These are phyloP conservation scores for Botrytis galanthina DNA, from an alignment of 2,329 filamentous ascomycete species.

Conservation along the genomic window DNA sequence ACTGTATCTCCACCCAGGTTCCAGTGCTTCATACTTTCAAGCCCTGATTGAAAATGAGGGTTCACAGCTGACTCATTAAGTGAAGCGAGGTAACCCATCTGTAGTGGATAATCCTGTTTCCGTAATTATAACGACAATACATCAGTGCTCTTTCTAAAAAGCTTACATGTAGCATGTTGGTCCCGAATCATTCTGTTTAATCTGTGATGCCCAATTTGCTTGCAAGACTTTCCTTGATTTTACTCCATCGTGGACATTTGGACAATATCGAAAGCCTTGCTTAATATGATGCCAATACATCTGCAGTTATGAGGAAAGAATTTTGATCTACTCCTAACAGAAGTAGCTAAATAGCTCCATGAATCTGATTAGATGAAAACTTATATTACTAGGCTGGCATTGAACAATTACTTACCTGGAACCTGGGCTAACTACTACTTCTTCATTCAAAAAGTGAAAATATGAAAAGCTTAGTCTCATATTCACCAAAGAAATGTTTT, in stretches of 20 bases:
- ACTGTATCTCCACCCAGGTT: neutral
- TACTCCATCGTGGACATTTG: neutral
- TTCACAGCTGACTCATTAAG: neutral
- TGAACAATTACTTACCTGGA: neutral
- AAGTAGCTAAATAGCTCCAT: neutral
- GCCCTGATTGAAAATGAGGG: neutral
- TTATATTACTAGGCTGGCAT: neutral
- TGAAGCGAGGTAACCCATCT: neutral
- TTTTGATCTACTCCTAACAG: fast-evolving
- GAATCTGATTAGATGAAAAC: neutral
- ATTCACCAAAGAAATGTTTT: neutral
- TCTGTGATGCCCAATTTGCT: neutral
- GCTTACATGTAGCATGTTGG: fast-evolving
- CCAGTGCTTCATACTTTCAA: neutral
- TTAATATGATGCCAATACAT: neutral
- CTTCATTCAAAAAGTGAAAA: neutral
- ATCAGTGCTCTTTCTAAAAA: neutral
- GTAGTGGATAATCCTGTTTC: neutral
- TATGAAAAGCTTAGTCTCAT: neutral
- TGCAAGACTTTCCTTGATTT: neutral
- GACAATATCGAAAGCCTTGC: neutral
- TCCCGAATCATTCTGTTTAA: fast-evolving
- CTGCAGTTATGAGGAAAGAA: neutral
- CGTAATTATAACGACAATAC: neutral
- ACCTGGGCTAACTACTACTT: neutral